Evolutionary conservation across 208 protist species (phyloP).

Genomic region (Porcisia deanei): DNA sequence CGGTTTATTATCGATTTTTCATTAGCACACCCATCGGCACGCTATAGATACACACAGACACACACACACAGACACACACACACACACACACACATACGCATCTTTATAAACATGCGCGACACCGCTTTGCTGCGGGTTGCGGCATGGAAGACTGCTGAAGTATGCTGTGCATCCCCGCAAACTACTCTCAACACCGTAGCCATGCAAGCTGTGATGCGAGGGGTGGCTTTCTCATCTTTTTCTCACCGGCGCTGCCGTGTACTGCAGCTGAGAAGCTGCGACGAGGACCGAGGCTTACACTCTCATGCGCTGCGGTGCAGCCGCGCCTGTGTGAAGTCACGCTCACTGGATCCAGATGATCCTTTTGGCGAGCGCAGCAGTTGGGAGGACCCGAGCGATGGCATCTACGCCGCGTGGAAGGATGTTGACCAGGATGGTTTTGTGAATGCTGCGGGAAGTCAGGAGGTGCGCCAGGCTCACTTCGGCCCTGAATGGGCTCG

Average conservation of each 20-base stretch:
- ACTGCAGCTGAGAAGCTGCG: background rate
- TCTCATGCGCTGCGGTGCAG: conserved; percentile 12
- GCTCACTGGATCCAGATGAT: conserved; percentile 63
- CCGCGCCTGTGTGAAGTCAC: conserved; percentile 32
- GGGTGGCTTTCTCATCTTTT: background rate
- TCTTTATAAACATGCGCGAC: background rate
- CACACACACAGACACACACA: background rate
- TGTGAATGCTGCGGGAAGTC: conserved; percentile 58
- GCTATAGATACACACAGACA: background rate
- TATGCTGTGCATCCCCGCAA: background rate
- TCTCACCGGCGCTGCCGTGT: background rate
- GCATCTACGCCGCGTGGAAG: conserved; percentile 71
- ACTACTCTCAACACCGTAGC: background rate
- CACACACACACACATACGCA: background rate
- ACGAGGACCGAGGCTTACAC: background rate
- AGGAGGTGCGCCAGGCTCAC: conserved; percentile 66
- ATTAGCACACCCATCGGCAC: no score
- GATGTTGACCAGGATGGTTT: conserved; percentile 67
- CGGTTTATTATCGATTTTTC: background rate
- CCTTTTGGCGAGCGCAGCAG: conserved; percentile 73
- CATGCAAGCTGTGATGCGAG: background rate
- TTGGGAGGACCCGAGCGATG: conserved; percentile 69
- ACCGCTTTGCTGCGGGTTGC: background rate
- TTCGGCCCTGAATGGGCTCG: conserved; percentile 83
- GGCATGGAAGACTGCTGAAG: background rate